Evolutionary conservation across 495 filamentous ascomycete species (phyloP), one percentile per base, ranked within the genome.

Genomic region (Lophiostoma macrostomum): DNA sequence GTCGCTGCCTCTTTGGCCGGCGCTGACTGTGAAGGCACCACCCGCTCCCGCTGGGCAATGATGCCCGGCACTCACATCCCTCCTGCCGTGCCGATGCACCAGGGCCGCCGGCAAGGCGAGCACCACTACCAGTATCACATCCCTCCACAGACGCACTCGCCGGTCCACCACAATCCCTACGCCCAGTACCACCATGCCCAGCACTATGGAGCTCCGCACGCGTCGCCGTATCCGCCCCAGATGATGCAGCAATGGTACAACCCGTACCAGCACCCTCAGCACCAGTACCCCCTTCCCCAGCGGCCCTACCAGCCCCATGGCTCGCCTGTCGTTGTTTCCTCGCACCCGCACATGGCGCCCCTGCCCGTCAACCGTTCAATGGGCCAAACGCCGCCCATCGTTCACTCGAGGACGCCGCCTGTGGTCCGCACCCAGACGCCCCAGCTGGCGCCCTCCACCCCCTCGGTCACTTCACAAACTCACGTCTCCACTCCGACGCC

Each of bases 301-400:
- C 58, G 58, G 8, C 48, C 27, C 19, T 67, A 49, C 32, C 63
- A 61, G 29, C 45, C 64, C 1, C 60, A 58, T 27, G 37, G 53
- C 40, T 64, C 61, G 19, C 70, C 70, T 6, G 50, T 73, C 22
- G 66, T 73, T 7, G 70, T 71, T 18, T 67, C 62, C 22, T 69
- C 67, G 14, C 61, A 69, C 30, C 68, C 64, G 11, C 59, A 66
- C 53, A 49, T 46, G 27, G 66, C 63, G 29, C 47, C 60, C 20
- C 51, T 63, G 44, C 43, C 64, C n/a, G 56, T 64, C 29, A 58
- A 56, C 25, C 62, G 61, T 37, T 48, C 38, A 18, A 32, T 50
- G 6, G 59, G 43, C 1, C 59, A 65, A 39, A 58, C 54, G n/a
- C 64, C 64, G 24, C 52, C 60, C 18, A 55, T 61, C 16, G 57